Base-by-base conservation (phyloP, 495 filamentous ascomycete species). In the Aspergillus avenaceus region DNA sequence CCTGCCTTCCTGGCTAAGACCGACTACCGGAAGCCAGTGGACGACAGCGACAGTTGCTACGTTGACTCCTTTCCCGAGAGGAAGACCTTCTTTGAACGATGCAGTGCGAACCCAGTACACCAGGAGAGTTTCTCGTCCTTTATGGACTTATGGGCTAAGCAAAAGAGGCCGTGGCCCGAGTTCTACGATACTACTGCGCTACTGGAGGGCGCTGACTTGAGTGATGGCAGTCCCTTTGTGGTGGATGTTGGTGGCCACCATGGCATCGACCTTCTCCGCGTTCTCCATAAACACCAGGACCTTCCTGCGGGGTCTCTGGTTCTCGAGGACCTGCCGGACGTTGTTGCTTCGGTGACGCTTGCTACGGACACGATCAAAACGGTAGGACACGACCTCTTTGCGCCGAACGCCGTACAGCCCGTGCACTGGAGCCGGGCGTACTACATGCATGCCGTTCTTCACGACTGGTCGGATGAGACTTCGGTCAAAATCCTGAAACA, bases 211-310 rank as follows among this genome's bases (percentile, higher is more conserved):
- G 52, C 55, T 1, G 47, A 50, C 7, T 45, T 63, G 0, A 47
- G 50, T 8, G 41, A 57, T 18, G 59, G 44, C 14, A 52, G 32
- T 48, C 37, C 60, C 11, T 55, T 77, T 5, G 67, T 76, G 31
- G 74, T 82, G 23, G 73, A 82, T 50, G 56, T 81, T 7, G 79
- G 76, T 31, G 76, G 79, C 23, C 63, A 72, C 5, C 66, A 70
- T 3, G 78, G 79, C 1, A 73, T 80, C 22, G 72, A 80, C 25
- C 66, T 69, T 23, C 58, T 58, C 13, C 65, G 63, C 9, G 70
- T 80, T 40, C 64, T 66, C 36, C 54, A 59, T 14, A 67, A 63
- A 21, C 65, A 64, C 29, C 76, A 73, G 0, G 40, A 73, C 7
- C 51, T 65, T 18, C 32, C 52, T 66, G 1, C 53, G 52, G 28